phyloP scores from a whole-genome alignment of 2,329 filamentous ascomycete genomes.

The Colletotrichum cuscutae region DNA sequence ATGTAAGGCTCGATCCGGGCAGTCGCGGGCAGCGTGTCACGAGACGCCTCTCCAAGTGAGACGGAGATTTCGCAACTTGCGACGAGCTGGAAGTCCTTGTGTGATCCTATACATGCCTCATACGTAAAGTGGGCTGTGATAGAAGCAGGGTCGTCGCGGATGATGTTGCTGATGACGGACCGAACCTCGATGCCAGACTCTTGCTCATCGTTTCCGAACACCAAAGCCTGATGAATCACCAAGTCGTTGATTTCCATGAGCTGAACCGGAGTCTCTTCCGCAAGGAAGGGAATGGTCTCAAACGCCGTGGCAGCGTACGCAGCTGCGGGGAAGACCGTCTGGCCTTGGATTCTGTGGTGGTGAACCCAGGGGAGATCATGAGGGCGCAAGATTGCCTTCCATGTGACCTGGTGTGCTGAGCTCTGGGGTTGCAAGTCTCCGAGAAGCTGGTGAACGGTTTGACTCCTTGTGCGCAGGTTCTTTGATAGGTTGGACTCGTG shows the following conservation, averaged over 20 bases:
- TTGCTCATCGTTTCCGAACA: neutral
- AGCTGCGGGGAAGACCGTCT: constrained; percentile 55
- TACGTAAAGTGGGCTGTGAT: neutral
- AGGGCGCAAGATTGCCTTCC: constrained; percentile 9
- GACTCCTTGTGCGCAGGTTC: constrained; percentile 38
- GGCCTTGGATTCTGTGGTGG: constrained; percentile 46
- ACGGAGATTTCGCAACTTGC: constrained; percentile 26
- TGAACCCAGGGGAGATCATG: constrained; percentile 45
- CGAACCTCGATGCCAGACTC: neutral
- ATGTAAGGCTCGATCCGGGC: neutral
- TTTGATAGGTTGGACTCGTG: constrained; percentile 38
- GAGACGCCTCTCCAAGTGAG: neutral
- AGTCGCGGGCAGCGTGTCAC: neutral
- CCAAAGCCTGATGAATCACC: neutral
- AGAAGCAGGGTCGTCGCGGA: neutral
- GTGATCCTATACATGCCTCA: neutral
- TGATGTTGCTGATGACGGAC: neutral
- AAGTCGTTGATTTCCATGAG: neutral
- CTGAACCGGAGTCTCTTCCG: neutral
- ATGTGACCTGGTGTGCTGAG: neutral
- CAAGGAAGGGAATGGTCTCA: neutral
- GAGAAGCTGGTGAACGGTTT: constrained; percentile 47
- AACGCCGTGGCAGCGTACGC: constrained; percentile 53
- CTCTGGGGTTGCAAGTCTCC: constrained; percentile 4
- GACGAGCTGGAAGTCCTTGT: neutral